Percentiles rank a stretch among this genome's conserved stretches.
Conservation (phyloP, 192 early-diverging fungal genomes). For the Physocladia obscura region DNA sequence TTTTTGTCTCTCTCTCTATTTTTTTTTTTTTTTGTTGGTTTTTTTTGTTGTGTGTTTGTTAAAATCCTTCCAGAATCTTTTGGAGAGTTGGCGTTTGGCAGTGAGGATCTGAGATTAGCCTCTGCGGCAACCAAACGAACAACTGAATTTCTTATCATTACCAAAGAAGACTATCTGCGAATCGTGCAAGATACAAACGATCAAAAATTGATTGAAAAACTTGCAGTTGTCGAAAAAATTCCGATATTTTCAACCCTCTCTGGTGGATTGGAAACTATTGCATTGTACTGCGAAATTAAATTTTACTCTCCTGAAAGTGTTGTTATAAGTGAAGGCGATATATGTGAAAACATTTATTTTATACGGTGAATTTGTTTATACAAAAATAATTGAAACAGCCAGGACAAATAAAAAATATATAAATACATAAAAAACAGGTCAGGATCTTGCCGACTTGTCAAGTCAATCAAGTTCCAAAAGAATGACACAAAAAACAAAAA, state of each 20-base stretch:
- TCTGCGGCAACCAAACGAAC: conserved; percentile 29
- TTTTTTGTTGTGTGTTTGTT: background rate
- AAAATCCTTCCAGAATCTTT: conserved; percentile 40
- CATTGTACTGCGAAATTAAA: conserved; percentile 22
- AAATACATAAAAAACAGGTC: conserved; percentile 29
- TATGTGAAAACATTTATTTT: conserved; percentile 35
- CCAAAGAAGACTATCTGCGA: conserved; percentile 23
- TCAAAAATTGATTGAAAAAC: conserved; percentile 16
- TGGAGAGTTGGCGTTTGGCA: conserved; percentile 38
- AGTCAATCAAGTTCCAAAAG: conserved; percentile 35
- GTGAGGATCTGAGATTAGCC: conserved; percentile 1
- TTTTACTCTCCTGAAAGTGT: conserved; percentile 28
- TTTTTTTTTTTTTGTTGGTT: too few species aligned
- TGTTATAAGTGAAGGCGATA: conserved; percentile 29
- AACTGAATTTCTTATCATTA: conserved; percentile 37
- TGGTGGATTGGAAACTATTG: conserved; percentile 25
- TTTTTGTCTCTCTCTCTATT: background rate
- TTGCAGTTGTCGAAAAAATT: conserved; percentile 15
- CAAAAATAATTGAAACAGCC: too few species aligned
- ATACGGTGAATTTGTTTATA: conserved; percentile 24
- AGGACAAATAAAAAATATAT: too few species aligned
- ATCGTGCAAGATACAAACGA: conserved; percentile 22
- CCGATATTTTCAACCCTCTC: conserved; percentile 33
- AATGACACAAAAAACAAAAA: background rate
- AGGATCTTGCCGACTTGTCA: conserved; percentile 42